phyloP scores from a whole-genome alignment of 2,329 filamentous ascomycete species.

The Sporothrix globosa region DNA sequence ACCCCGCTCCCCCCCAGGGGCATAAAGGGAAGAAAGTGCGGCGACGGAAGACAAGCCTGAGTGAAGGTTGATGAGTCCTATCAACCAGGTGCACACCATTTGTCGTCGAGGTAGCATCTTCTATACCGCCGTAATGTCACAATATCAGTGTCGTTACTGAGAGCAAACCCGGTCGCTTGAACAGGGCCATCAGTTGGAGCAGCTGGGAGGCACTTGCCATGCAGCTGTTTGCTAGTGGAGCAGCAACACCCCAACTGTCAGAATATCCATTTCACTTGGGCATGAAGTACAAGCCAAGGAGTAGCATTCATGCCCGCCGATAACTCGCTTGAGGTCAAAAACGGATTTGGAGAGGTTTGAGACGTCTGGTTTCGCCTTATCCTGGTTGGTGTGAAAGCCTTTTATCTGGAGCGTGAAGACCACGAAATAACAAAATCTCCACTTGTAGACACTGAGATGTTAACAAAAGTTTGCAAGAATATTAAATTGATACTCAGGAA shows the following conservation, averaged over 20 bases:
- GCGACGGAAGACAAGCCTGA: neutral
- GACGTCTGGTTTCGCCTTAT: neutral
- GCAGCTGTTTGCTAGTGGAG: neutral
- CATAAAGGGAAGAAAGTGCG: neutral
- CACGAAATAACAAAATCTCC: neutral
- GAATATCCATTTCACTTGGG: neutral
- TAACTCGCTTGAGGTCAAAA: neutral
- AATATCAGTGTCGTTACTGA: neutral
- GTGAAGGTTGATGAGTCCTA: neutral
- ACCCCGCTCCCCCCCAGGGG: constrained; percentile 15
- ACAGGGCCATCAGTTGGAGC: neutral
- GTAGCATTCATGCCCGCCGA: neutral
- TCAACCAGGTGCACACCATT: neutral
- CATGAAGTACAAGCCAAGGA: neutral
- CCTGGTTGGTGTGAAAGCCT: neutral
- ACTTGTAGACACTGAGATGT: neutral
- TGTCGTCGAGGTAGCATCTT: neutral
- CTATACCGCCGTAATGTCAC: neutral
- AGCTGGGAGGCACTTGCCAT: neutral
- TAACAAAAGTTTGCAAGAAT: neutral
- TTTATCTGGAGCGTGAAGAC: neutral
- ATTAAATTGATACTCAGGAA: neutral
- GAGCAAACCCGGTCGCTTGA: neutral
- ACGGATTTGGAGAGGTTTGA: neutral
- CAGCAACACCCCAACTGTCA: neutral